Evolutionary conservation across 2,329 filamentous ascomycete genomes (phyloP).

Genomic region (Madurella fahalii): DNA sequence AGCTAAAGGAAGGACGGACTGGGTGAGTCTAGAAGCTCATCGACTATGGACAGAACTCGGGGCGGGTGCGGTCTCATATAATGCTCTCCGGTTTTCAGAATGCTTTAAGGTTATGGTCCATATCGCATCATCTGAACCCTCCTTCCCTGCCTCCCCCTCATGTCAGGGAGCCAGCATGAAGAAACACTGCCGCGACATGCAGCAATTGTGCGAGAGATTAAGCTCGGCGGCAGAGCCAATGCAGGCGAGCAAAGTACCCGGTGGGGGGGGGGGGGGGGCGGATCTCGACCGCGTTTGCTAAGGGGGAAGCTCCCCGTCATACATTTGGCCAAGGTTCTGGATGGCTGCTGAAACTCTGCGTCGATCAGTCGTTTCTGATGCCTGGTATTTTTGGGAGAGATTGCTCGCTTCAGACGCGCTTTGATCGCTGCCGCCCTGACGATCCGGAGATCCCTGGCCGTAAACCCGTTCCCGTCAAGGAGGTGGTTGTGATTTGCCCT

Average conservation of each 20-base stretch:
- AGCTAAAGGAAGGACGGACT: background rate
- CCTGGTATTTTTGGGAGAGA: background rate
- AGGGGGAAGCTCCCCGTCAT: background rate
- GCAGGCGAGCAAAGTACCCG: background rate
- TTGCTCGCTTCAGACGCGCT: background rate
- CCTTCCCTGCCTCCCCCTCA: background rate
- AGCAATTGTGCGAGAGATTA: background rate
- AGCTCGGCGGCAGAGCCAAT: background rate
- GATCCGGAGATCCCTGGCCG: background rate
- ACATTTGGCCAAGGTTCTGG: background rate
- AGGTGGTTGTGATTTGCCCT: background rate
- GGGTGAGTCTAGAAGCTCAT: background rate
- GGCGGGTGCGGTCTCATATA: background rate
- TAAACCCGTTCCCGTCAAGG: background rate
- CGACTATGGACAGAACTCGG: background rate
- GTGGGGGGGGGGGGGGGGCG: too few relatives aligned
- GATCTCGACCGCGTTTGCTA: background rate
- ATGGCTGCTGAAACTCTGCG: background rate
- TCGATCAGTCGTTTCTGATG: constrained; percentile 12
- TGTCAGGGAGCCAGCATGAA: background rate
- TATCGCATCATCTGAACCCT: background rate
- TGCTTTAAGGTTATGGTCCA: background rate
- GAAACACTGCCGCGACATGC: background rate
- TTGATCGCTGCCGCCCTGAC: background rate
- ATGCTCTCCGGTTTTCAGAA: background rate